A percentile compares a stretch with the other conserved stretches of the same genome.
Evolutionary conservation across 805 yeast species (phyloP).

Genomic region (Yarrowia deformans): DNA sequence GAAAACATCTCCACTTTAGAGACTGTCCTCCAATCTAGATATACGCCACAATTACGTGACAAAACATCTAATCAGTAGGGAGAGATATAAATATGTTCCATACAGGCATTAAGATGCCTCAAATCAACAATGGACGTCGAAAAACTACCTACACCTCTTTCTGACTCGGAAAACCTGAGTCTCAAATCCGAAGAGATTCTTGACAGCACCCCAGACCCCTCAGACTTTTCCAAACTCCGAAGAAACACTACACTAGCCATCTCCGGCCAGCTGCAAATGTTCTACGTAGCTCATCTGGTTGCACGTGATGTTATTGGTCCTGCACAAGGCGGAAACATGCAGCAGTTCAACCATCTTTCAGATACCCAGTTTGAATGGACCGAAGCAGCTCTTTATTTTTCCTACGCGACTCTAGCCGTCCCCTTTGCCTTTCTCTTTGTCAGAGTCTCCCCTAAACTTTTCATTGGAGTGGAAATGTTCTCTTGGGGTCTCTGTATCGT

Average conservation of each 20-base stretch:
- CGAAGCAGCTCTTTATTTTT: neutral
- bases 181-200: neutral
- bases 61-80: neutral
- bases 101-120: too few species aligned
- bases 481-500: constrained; percentile 4
- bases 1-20: neutral
- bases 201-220: neutral
- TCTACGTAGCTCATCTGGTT: constrained; percentile 14
- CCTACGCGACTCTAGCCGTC: neutral
- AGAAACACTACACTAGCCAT: neutral
- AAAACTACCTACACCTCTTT: neutral
- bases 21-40: neutral
- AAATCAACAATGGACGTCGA: neutral
- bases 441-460: neutral
- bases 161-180: neutral
- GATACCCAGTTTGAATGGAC: constrained; percentile 7
- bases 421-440: neutral
- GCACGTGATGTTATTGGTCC: constrained; percentile 8
- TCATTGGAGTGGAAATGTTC: constrained; percentile 2
- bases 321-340: neutral
- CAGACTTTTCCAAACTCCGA: neutral
- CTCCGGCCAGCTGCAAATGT: constrained; percentile 11
- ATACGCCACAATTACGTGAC: constrained; percentile 7
- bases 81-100: neutral
- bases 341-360: neutral